Evolutionary conservation across 495 filamentous ascomycete genomes (phyloP), one percentile per base, ranked within the genome.

Genomic region (Tetracladium setigerum): DNA sequence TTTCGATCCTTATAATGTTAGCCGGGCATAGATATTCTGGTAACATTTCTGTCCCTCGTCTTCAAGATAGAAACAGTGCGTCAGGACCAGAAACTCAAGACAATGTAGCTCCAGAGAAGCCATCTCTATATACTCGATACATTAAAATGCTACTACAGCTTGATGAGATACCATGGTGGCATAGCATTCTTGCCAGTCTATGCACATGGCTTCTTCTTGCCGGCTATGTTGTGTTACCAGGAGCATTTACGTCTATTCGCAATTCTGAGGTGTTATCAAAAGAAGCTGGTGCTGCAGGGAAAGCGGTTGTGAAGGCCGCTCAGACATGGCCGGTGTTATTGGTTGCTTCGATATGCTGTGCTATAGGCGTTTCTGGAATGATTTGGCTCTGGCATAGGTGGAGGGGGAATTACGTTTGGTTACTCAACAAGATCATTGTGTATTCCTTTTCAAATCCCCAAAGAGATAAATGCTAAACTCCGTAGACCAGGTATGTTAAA

Each of bases 201-300:
- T 67, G 61, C 47, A 44, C 56, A 13, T 69, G 60, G 59, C 41
- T 69, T 35, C 52, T 66, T 3, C 52, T 67, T 2, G 49, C 51
- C 0, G 63, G 65, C 15, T 69, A 65, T 55, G 48, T 67, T 19
- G 45, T 67, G 44, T 52, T 65, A 24, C 62, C 63, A 24, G 66
- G 60, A 27, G 52, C 62, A 1, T 69, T 65, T 44, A 38, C 41
- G 18, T 50, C 48, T 7, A 41, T 30, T 17, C 10, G 16, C 10
- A 17, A 12, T 17, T 39, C 37, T 13, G 9, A 27, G 5, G 16
- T 27, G 11, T 41, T 50, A 12, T 38, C 33, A 45, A 41, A 45
- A 15, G 34, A 19, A 11, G 48, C 39, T 30, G 48, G 48, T 5
- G n/a, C 8, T 8, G 31, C 31, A 9, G 48, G 48, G 2, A 50